Percentiles rank a stretch among this genome's conserved stretches.
phyloP scores from a whole-genome alignment of 2,329 filamentous ascomycete species.

The Botrytis cinerea region DNA sequence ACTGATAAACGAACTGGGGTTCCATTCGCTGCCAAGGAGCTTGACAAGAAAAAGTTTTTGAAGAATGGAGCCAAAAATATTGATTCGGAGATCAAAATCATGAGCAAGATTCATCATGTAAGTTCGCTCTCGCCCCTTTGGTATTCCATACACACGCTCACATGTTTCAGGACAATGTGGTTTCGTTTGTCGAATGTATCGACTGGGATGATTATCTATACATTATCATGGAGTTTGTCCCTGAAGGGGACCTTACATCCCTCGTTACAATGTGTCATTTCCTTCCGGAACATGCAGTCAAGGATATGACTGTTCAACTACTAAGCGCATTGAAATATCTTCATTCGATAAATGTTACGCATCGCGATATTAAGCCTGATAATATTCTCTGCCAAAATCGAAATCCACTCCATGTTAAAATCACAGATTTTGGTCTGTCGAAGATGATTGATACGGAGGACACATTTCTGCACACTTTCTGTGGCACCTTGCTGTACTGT shows the following conservation, averaged over 20 bases:
- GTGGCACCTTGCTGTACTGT: constrained; percentile 92
- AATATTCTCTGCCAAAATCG: constrained; percentile 83
- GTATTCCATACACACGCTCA: constrained; percentile 7
- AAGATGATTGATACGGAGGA: constrained; percentile 84
- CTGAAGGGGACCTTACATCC: constrained; percentile 78
- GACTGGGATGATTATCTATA: constrained; percentile 81
- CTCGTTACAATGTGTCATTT: constrained; percentile 63
- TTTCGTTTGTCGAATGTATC: constrained; percentile 86
- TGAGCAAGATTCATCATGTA: constrained; percentile 82
- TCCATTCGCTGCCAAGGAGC: constrained; percentile 88
- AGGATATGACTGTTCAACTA: constrained; percentile 73
- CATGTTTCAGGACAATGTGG: constrained; percentile 62
- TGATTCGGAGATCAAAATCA: constrained; percentile 96
- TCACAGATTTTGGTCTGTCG: constrained; percentile 95
- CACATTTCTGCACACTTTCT: constrained; percentile 94
- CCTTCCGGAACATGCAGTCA: constrained; percentile 69
- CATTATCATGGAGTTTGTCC: constrained; percentile 96
- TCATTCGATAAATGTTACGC: constrained; percentile 85
- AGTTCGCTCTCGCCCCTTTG: constrained; percentile 43
- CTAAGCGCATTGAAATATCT: constrained; percentile 83
- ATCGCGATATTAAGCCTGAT: constrained; percentile 98
- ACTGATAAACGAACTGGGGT: constrained; percentile 82
- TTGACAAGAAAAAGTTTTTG: constrained; percentile 90
- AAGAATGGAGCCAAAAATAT: constrained; percentile 87
- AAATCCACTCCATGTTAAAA: constrained; percentile 77